Evolutionary conservation across 208 protist genomes (phyloP), one percentile per base, ranked within the genome.

Genomic region (Trypanosoma caninum): DNA sequence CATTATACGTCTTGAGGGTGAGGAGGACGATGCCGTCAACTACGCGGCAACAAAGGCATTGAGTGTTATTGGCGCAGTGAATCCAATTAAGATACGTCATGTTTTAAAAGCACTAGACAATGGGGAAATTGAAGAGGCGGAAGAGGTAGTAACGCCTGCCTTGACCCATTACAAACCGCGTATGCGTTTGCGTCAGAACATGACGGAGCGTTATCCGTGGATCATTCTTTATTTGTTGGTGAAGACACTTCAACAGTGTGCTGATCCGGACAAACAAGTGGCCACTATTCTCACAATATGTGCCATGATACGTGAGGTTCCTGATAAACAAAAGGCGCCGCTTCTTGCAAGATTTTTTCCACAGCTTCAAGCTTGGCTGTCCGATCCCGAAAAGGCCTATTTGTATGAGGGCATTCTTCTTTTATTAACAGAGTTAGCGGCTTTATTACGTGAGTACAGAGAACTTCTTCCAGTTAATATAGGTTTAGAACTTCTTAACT

Each of bases 181-280:
- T 7, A 76, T 90, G 65, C 80, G 89, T 44, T 61, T 88, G 5
- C 68, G 79, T 61, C 80, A 73, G 0, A 70, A 87, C 30, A 82
- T 95, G 69, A 72, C 66, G 11, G 83, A 92, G 33, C 80, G 77
- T 40, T 93, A 93, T 60, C 78, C 89, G 2, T 89, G 82, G 8
- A 80, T 84, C 22, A 72, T 93, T 25, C 71, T 95, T 13, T 95
- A 93, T 69, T 89, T 88, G 61, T 69, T 93, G 22, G 82, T 93
- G 22, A 87, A 87, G 57, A 79, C 84, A 16, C 57, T 95, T 34
- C 84, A 95, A 55, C 70, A 87, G n/a, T 76, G 81, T 35, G 72
- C 84, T 20, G 89, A 95, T 65, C 72, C 76, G 20, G 72, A 80
- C 52, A 83, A 84, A 55, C 85, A 93, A 71, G 68, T 82, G 23